These are phyloP conservation scores for Alternaria sp. DNA, from an alignment of 2,329 filamentous ascomycete genomes.

Conservation along the genomic window DNA sequence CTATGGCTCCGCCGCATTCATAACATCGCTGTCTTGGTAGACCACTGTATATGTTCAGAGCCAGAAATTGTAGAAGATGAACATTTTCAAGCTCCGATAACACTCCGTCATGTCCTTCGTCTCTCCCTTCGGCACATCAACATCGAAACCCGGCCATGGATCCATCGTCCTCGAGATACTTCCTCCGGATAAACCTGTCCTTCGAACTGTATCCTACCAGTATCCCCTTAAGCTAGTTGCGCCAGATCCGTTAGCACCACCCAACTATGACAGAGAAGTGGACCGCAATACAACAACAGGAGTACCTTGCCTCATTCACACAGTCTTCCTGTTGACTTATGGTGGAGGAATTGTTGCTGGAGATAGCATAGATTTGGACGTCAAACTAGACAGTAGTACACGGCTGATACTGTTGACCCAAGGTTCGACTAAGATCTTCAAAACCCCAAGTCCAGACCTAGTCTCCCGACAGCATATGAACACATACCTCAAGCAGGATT, in stretches of 20 bases:
- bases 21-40: not conserved
- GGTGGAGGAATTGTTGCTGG: conserved; percentile 92
- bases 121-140: conserved; percentile 80
- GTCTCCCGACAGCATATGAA: conserved; percentile 60
- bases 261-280: conserved; percentile 46
- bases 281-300: not conserved
- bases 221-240: conserved; percentile 96
- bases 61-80: conserved; percentile 20
- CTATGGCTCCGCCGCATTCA: not conserved
- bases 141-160: conserved; percentile 80
- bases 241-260: conserved; percentile 71
- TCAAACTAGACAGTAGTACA: conserved; percentile 71
- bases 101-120: conserved; percentile 42
- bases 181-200: conserved; percentile 74
- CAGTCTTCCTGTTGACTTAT: conserved; percentile 92
- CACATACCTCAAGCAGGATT: conserved; percentile 58
- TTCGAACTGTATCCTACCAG: conserved; percentile 82
- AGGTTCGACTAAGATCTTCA: conserved; percentile 96
- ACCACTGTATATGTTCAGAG: not conserved
- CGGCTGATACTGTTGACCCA: conserved; percentile 70
- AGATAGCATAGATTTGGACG: conserved; percentile 78
- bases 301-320: conserved; percentile 65
- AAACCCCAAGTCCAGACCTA: conserved; percentile 65
- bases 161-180: conserved; percentile 76
- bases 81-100: conserved; percentile 17